phyloP scores from a whole-genome alignment of 176 grass and related monocot genomes.

The Areca catechu region DNA sequence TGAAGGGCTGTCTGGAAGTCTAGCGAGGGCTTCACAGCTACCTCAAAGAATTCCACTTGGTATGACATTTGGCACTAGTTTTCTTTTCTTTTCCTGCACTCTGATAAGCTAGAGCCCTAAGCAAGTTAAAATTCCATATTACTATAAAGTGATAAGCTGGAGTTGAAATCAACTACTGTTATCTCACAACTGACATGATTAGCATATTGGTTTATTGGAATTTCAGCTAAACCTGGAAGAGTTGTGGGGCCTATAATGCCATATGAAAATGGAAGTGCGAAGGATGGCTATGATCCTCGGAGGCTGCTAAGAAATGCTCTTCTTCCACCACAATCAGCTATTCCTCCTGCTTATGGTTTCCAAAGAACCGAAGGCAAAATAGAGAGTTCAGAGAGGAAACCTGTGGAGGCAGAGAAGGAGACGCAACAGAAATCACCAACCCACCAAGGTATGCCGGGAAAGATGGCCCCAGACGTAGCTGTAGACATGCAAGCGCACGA shows the following conservation, averaged over 20 bases:
- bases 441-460: background rate
- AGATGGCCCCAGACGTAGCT: background rate
- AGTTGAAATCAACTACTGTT: background rate
- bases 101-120: no score
- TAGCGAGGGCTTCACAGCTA: background rate
- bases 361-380: background rate
- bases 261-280: slow-evolving; percentile 8
- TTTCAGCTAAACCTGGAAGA: slow-evolving; percentile 18
- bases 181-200: background rate
- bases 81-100: background rate
- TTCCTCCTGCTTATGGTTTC: background rate
- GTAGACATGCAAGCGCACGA: background rate
- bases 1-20: slow-evolving; percentile 3
- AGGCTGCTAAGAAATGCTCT: slow-evolving; percentile 7
- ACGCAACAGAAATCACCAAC: background rate
- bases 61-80: background rate
- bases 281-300: slow-evolving; percentile 9
- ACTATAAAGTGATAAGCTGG: no score
- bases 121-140: no score
- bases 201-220: background rate
- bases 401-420: background rate
- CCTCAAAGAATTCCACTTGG: slow-evolving; percentile 15
- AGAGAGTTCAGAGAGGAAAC: slow-evolving; percentile 1
- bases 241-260: slow-evolving; percentile 2
- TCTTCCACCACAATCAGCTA: background rate